Base-by-base conservation (phyloP, 2,329 filamentous ascomycete species). In the Cadophora luteo-olivacea region DNA sequence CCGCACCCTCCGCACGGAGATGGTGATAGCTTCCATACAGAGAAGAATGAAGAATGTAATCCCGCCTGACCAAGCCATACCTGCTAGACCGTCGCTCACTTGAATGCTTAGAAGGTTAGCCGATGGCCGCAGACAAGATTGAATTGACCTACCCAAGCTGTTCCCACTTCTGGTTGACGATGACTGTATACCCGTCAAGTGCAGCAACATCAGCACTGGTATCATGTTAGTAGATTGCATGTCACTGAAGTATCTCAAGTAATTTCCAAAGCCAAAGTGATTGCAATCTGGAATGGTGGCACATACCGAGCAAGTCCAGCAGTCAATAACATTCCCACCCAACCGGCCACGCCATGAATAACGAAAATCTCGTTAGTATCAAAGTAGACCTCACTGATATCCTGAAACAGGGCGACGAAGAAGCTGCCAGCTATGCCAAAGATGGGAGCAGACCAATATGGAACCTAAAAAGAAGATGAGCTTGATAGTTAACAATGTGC, bases 331-430 rank as follows among this genome's bases (percentile, higher is more conserved):
- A 66, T 66, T 7, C 55, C 64, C 25, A 66, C 55, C 54, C 54
- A 66, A 3, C 64, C 64, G 1, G 64, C 64, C 11, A 66, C 32
- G 5, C 64, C 55, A 61, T 66, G 64, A 11, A 66, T 48, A 16
- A 66, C 55, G 38, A 52, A 66, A 9, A 66, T 66, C n/a, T 61
- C 64, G 49, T 66, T 66, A 5, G 64, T 66, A 45, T 66, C 64
- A 38, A 66, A 61, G 11, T 61, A 61, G 1, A 14, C 45, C 16
- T 24, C 57, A 38, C 57, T 61, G 19, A 66, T 60, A 32, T 49
- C 45, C 29, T 66, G 55, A 22, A 66, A 66, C 19, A 57, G 24
- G 24, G 57, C 45, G 29, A 66, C 64, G 33, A 66, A 66, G 29
- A 66, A 49, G 29, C 64, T 66, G 3, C 64, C 64, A 14, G 58